These are phyloP conservation scores for Tillandsia leiboldiana DNA, from an alignment of 176 grass and related monocot species.

Conservation along the genomic window DNA sequence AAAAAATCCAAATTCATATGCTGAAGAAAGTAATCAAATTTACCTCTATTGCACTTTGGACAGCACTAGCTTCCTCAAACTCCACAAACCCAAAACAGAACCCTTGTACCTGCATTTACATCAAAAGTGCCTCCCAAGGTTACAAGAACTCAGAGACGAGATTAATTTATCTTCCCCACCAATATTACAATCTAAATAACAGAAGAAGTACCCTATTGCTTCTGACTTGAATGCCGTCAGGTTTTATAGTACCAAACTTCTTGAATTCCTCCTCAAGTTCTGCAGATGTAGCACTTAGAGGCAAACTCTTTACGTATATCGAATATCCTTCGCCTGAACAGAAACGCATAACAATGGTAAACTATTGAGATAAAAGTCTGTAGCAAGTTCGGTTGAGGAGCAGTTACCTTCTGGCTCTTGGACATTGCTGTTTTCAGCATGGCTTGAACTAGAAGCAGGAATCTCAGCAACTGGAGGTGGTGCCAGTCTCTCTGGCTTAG, in stretches of 20 bases:
- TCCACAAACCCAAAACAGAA: slow-evolving; percentile 96
- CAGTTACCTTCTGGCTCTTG: slow-evolving; percentile 71
- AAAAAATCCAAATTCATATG: not conserved
- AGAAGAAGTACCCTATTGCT: slow-evolving; percentile 68
- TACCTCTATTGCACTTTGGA: slow-evolving; percentile 83
- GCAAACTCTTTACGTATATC: slow-evolving; percentile 74
- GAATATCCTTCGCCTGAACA: slow-evolving; percentile 63
- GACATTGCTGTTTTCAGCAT: slow-evolving; percentile 43
- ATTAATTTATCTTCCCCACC: not conserved
- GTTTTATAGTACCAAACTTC: slow-evolving; percentile 69
- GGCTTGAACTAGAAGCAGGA: slow-evolving; percentile 44
- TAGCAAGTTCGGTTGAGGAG: slow-evolving; percentile 7
- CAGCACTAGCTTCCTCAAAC: slow-evolving; percentile 72
- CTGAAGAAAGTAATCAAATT: not conserved
- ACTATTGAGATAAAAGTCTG: slow-evolving; percentile 11
- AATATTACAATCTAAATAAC: not conserved
- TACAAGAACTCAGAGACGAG: not conserved
- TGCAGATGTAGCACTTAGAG: slow-evolving; percentile 44
- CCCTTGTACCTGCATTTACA: slow-evolving; percentile 60
- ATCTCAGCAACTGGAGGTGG: slow-evolving; percentile 31
- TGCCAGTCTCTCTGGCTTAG: slow-evolving; percentile 45
- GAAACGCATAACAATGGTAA: slow-evolving; percentile 7
- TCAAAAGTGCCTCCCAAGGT: not conserved
- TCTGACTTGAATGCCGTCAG: slow-evolving; percentile 90
- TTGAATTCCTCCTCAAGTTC: slow-evolving; percentile 92